Base-by-base conservation (phyloP, 306 rosid genomes). In the Rubus idaeus region DNA sequence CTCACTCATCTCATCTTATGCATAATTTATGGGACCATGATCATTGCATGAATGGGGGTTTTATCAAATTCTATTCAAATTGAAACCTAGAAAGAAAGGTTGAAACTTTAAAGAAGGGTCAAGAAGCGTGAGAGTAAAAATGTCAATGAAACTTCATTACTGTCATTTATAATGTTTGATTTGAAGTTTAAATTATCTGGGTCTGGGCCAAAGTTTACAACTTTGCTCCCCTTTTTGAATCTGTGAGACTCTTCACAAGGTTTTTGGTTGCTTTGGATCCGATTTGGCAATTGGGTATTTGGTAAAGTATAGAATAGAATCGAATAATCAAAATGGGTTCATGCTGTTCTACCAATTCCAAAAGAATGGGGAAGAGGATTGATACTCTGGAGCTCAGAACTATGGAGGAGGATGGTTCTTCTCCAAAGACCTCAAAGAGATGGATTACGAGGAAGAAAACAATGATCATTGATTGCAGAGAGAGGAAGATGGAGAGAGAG, bases 361-460 rank as follows among this genome's bases (percentile, higher is more conserved):
- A 45, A 46, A 46, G 78, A 67, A 44, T 74, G 77, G 58, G 77
- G 30, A 63, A 62, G 78, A 75, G 70, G 61, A 75, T 46, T 75
- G 70, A 75, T 37, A 46, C 58, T 16, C 4, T 62, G 70, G 78
- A 61, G 58, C 30, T 30, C 46, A 30, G 70, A 70, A 45, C 18
- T 26, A 12, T 61, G 58, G 78, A 74, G 10, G 9, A 50, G 5
- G 78, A 21, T n/a, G 26, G 50, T 20, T 9, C 50, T 41, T 50
- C 78, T 62, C 46, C 70, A 23, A 74, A 44, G 47, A 61, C 51
- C 56, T 69, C 75, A 7, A 39, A 57, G 46, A 47, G 81, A 39
- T 77, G 81, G 81, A 70, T 63, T 63, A 63, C 51, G 30, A 77
- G 70, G 53, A 77, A 70, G 81, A 74, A 62, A 47, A 7, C 39